A percentile compares a stretch with the other conserved stretches of the same genome.
Conservation (phyloP, 2,329 filamentous ascomycete species). For the Cercospora sesami region DNA sequence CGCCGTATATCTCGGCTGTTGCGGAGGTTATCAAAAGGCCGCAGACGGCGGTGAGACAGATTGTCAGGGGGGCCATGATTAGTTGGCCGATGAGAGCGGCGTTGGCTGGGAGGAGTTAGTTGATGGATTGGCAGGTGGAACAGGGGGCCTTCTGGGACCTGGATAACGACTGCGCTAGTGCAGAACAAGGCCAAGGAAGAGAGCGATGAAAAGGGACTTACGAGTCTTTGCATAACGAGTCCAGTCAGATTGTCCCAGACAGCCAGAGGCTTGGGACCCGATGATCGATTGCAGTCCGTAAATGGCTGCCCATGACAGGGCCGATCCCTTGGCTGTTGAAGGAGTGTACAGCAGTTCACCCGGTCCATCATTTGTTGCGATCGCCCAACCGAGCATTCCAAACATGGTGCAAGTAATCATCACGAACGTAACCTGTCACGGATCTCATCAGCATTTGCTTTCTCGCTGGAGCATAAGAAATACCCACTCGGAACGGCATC, state of each 20-base stretch:
- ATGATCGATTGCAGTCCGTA: constrained; percentile 21
- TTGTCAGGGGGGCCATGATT: constrained; percentile 40
- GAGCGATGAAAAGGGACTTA: not conserved
- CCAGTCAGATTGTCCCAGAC: constrained; percentile 27
- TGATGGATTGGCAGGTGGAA: not conserved
- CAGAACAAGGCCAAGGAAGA: not conserved
- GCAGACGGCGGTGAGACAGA: constrained; percentile 20
- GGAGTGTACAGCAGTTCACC: constrained; percentile 19
- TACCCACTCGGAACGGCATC: constrained; percentile 13
- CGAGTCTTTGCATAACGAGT: constrained; percentile 29
- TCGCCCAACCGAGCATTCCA: constrained; percentile 21
- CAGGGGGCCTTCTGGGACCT: not conserved
- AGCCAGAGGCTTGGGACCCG: constrained; percentile 20
- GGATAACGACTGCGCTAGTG: no score
- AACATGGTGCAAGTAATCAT: constrained; percentile 22
- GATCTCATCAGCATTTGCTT: not conserved
- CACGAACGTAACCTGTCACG: constrained; percentile 17
- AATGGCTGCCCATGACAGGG: constrained; percentile 21
- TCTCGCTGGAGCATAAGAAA: not conserved
- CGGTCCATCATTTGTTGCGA: constrained; percentile 9
- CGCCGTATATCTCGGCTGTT: constrained; percentile 28
- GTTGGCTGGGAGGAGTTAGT: not conserved
- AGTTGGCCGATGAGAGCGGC: constrained; percentile 24
- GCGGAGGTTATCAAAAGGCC: constrained; percentile 36
- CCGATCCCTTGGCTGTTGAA: constrained; percentile 17